Conservation (phyloP, 1,284 basidiomycete genomes). For the Porodaedalea pini region DNA sequence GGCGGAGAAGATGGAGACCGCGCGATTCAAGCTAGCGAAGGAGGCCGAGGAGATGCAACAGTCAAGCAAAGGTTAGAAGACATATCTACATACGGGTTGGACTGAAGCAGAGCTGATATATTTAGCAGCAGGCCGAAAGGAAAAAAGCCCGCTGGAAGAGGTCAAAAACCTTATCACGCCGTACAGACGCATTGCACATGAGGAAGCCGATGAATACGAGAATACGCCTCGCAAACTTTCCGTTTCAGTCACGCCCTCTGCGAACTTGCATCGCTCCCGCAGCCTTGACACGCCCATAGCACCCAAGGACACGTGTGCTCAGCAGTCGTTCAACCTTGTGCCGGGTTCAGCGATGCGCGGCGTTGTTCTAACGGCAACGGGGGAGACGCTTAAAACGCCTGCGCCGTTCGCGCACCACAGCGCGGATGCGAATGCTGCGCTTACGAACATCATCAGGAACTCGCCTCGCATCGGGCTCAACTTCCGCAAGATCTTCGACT, state of each 20-base stretch:
- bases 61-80: slow-evolving; percentile 32
- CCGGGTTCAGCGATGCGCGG: slow-evolving; percentile 76
- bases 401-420: slow-evolving; percentile 35
- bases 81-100: not conserved
- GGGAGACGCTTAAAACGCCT: slow-evolving; percentile 66
- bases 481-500: slow-evolving; percentile 73
- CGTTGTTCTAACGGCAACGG: slow-evolving; percentile 70
- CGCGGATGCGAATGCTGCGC: slow-evolving; percentile 35
- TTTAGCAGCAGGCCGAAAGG: slow-evolving; percentile 37
- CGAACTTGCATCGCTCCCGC: slow-evolving; percentile 21
- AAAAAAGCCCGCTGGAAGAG: slow-evolving; percentile 66
- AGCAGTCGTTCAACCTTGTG: slow-evolving; percentile 18
- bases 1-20: slow-evolving; percentile 45
- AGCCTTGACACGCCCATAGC: slow-evolving; percentile 40
- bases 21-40: slow-evolving; percentile 45
- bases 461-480: slow-evolving; percentile 65
- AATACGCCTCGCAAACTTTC: slow-evolving; percentile 25
- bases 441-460: slow-evolving; percentile 59
- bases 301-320: slow-evolving; percentile 12
- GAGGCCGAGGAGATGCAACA: slow-evolving; percentile 37
- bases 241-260: slow-evolving; percentile 29
- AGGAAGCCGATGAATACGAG: slow-evolving; percentile 25
- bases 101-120: not conserved
- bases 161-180: slow-evolving; percentile 66
- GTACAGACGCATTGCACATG: slow-evolving; percentile 39